These are phyloP conservation scores for Leccinum rimulosum DNA, from an alignment of 768 basidiomycete species.

Conservation along the genomic window DNA sequence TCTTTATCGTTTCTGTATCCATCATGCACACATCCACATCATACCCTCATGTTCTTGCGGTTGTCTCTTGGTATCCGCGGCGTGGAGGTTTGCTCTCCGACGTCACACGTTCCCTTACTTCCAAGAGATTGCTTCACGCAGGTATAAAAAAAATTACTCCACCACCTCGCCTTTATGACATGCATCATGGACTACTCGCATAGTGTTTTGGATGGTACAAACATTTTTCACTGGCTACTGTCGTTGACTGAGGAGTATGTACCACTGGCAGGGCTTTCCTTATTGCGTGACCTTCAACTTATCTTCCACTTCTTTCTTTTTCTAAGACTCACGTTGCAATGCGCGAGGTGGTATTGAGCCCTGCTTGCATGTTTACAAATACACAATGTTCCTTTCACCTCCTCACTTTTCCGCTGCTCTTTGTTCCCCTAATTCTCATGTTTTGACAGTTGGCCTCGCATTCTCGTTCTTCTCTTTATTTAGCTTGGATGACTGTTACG, in stretches of 20 bases:
- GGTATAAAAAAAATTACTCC: slow-evolving; percentile 17
- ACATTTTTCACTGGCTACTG: slow-evolving; percentile 10
- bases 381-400: not conserved
- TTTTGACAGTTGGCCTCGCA: slow-evolving; percentile 10
- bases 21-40: slow-evolving; percentile 29
- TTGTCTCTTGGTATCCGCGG: slow-evolving; percentile 16
- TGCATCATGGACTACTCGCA: slow-evolving; percentile 30
- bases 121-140: slow-evolving; percentile 17
- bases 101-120: slow-evolving; percentile 15
- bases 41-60: slow-evolving; percentile 24
- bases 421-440: slow-evolving; percentile 4
- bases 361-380: slow-evolving; percentile 5
- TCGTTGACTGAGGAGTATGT: slow-evolving; percentile 16
- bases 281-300: slow-evolving; percentile 24
- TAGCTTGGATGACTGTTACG: slow-evolving; percentile 25
- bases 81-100: slow-evolving; percentile 16
- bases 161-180: slow-evolving; percentile 22
- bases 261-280: slow-evolving; percentile 22
- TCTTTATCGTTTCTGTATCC: slow-evolving; percentile 35
- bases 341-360: not conserved
- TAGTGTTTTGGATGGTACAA: slow-evolving; percentile 21
- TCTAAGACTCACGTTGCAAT: slow-evolving; percentile 1
- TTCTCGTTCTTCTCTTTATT: slow-evolving; percentile 6
- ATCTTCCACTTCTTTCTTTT: slow-evolving; percentile 10
- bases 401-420: slow-evolving; percentile 10